These are phyloP conservation scores for Pythium vanterpoolii DNA, from an alignment of 352 stramenopile species.

Conservation along the genomic window DNA sequence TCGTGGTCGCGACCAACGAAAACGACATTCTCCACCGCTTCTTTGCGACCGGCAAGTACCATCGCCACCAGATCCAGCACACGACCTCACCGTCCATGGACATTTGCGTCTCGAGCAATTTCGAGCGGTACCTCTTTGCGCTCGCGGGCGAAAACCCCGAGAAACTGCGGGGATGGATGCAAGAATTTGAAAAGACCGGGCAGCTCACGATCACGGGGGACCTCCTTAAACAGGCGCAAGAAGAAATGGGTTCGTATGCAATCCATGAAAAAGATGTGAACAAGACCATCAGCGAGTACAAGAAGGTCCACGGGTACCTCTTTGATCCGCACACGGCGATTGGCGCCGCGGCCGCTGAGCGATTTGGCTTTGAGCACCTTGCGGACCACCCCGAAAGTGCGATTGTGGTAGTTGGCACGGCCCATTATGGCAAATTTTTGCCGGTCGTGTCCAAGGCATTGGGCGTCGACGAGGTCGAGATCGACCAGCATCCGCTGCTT, in stretches of 20 bases:
- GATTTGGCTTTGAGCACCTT: conserved; percentile 57
- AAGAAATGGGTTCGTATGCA: conserved; percentile 92
- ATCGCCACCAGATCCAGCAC: conserved; percentile 89
- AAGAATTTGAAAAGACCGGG: conserved; percentile 92
- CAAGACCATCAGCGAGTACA: conserved; percentile 91
- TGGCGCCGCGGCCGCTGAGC: conserved; percentile 90
- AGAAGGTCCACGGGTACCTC: conserved; percentile 92
- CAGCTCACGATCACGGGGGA: conserved; percentile 92
- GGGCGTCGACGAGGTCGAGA: conserved; percentile 52
- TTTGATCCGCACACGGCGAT: conserved; percentile 97
- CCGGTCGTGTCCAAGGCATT: conserved; percentile 90
- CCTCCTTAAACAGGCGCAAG: conserved; percentile 86
- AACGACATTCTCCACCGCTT: conserved; percentile 99
- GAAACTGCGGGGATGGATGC: conserved; percentile 93
- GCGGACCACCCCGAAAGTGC: conserved; percentile 51
- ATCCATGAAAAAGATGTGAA: conserved; percentile 87
- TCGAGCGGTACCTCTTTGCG: conserved; percentile 98
- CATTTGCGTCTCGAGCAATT: conserved; percentile 99
- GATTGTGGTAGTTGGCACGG: conserved; percentile 95
- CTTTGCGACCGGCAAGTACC: conserved; percentile 97
- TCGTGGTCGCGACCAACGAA: conserved; percentile 99
- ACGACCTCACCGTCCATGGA: conserved; percentile 98
- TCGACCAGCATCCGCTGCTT: conserved; percentile 74
- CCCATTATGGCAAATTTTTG: conserved; percentile 98
- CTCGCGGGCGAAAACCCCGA: conserved; percentile 91